Conservation (phyloP, 768 basidiomycete species). For the Macrocybe gigantea region DNA sequence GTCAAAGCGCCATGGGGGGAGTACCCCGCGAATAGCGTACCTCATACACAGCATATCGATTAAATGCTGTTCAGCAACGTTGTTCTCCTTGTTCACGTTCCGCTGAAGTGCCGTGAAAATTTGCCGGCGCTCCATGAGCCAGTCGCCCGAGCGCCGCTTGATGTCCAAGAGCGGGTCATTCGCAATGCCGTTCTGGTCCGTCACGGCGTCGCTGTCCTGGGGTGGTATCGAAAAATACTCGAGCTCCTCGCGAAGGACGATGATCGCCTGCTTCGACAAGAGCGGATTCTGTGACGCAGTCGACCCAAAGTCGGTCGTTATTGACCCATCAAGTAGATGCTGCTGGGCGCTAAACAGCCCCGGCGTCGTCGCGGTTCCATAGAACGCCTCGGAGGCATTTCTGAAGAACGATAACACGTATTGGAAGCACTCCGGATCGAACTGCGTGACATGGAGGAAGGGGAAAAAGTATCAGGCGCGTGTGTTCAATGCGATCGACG, state of each 20-base stretch:
- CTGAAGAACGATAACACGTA: constrained; percentile 93
- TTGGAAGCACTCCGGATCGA: constrained; percentile 95
- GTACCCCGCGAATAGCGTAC: constrained; percentile 32
- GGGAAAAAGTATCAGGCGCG: background rate
- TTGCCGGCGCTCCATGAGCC: constrained; percentile 81
- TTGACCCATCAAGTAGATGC: constrained; percentile 63
- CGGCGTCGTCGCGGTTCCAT: constrained; percentile 70
- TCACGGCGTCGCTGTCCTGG: constrained; percentile 50
- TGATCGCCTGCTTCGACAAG: constrained; percentile 94
- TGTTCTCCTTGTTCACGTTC: constrained; percentile 99
- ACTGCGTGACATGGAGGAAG: constrained; percentile 41
- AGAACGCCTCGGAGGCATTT: constrained; percentile 83
- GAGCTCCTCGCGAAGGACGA: constrained; percentile 94
- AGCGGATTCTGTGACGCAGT: constrained; percentile 83
- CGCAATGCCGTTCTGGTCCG: constrained; percentile 76
- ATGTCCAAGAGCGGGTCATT: constrained; percentile 73
- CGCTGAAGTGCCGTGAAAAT: constrained; percentile 98
- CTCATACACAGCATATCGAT: constrained; percentile 99
- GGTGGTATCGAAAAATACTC: constrained; percentile 98
- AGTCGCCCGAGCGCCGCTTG: constrained; percentile 83
- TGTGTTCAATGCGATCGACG: background rate
- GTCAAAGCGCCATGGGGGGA: too few relatives aligned
- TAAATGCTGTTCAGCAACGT: constrained; percentile 96
- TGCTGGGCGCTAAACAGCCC: constrained; percentile 79
- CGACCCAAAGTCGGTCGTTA: constrained; percentile 56